These are phyloP conservation scores for Earliella scabrosa DNA, from an alignment of 1,284 basidiomycete species.

Conservation along the genomic window DNA sequence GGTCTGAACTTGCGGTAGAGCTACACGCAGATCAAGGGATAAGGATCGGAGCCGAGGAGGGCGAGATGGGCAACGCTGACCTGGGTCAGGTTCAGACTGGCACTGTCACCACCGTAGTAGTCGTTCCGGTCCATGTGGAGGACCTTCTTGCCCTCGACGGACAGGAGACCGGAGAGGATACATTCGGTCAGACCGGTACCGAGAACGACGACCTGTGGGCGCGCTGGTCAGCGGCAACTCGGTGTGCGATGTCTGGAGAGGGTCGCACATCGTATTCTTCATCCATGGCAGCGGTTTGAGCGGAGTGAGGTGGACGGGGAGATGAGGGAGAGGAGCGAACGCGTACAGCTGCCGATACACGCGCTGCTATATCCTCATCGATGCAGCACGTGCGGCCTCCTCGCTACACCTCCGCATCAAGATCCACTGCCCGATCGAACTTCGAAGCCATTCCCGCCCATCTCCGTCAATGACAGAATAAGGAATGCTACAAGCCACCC, in stretches of 20 bases:
- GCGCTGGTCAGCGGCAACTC: slow-evolving; percentile 3
- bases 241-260: neutral
- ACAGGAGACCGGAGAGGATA: slow-evolving; percentile 95
- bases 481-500: too few species aligned
- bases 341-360: slow-evolving; percentile 3
- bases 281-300: slow-evolving; percentile 63
- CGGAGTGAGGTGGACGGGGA: slow-evolving; percentile 12
- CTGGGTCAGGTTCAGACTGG: slow-evolving; percentile 97
- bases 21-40: slow-evolving; percentile 46
- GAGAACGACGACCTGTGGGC: slow-evolving; percentile 83
- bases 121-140: slow-evolving; percentile 99
- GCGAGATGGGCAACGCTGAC: slow-evolving; percentile 45
- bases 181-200: slow-evolving; percentile 99
- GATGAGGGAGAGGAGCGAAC: slow-evolving; percentile 11
- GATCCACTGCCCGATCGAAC: slow-evolving; percentile 16
- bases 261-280: slow-evolving; percentile 82
- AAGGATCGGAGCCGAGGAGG: slow-evolving; percentile 12
- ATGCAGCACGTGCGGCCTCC: slow-evolving; percentile 26
- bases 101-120: slow-evolving; percentile 98
- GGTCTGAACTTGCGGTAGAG: slow-evolving; percentile 96
- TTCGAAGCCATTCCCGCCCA: neutral
- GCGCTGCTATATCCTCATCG: slow-evolving; percentile 26
- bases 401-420: slow-evolving; percentile 18
- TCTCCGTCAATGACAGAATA: too few species aligned
- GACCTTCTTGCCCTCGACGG: slow-evolving; percentile 99